A percentile compares a stretch with the other conserved stretches of the same genome.
Evolutionary conservation across 2,329 filamentous ascomycete genomes (phyloP).

Genomic region (Gnomoniopsis smithogilvyi): DNA sequence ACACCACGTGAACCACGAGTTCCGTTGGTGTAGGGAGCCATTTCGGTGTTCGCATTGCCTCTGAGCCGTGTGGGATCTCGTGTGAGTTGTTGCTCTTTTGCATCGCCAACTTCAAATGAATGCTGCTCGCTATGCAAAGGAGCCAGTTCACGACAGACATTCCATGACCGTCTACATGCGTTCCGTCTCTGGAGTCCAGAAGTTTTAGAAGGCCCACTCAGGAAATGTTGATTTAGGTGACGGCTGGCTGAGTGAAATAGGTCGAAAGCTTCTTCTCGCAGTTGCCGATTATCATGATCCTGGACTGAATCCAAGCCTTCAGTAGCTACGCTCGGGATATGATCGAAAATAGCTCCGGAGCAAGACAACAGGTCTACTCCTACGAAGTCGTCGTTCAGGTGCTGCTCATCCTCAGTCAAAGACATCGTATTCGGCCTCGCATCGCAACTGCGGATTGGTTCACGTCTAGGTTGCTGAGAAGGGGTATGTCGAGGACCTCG

Average conservation of each 20-base stretch:
- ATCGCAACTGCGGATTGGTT: neutral
- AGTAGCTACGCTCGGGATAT: neutral
- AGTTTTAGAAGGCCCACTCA: neutral
- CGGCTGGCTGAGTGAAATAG: neutral
- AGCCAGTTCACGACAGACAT: neutral
- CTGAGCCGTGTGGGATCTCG: too few relatives aligned
- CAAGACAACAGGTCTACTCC: neutral
- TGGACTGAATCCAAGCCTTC: neutral
- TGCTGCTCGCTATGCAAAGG: neutral
- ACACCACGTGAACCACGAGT: neutral
- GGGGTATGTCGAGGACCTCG: neutral
- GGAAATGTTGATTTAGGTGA: neutral
- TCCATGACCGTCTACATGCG: neutral
- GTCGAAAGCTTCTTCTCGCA: neutral
- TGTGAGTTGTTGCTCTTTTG: neutral
- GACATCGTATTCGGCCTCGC: neutral
- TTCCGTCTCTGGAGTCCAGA: neutral
- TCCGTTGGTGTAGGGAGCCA: neutral
- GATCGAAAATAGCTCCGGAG: neutral
- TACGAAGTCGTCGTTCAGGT: neutral
- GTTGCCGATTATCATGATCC: neutral
- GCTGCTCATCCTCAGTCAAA: neutral
- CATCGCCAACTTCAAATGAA: neutral
- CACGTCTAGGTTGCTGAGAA: neutral
- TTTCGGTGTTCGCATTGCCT: neutral